These are phyloP conservation scores for Penicillium goetzii DNA, from an alignment of 495 filamentous ascomycete species.

Conservation along the genomic window DNA sequence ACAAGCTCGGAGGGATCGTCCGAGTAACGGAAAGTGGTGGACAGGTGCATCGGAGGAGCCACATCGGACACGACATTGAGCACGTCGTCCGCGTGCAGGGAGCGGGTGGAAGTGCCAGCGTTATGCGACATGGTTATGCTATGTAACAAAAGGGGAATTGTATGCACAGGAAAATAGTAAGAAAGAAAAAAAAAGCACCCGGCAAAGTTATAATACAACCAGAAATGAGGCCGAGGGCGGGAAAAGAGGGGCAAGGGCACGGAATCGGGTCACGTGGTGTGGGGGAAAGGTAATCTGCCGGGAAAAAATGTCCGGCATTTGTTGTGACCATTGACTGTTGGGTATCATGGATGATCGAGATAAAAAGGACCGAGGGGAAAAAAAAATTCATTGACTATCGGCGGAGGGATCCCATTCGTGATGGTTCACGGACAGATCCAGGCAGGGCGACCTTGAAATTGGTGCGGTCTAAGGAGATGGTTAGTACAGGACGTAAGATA, in stretches of 20 bases:
- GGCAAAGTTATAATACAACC: conserved; percentile 30
- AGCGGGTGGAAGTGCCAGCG: conserved; percentile 60
- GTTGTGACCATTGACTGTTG: not conserved
- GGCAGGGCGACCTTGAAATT: conserved; percentile 51
- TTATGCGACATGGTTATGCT: conserved; percentile 39
- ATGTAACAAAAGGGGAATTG: conserved; percentile 30
- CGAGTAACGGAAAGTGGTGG: conserved; percentile 85
- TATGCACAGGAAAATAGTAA: conserved; percentile 33
- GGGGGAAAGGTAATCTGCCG: conserved; percentile 8
- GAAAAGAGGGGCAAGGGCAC: conserved; percentile 19
- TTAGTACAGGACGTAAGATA: conserved; percentile 12
- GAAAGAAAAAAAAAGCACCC: not conserved
- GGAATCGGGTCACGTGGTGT: conserved; percentile 32
- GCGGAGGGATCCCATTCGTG: conserved; percentile 55
- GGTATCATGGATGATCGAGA: conserved; percentile 15
- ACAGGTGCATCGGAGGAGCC: conserved; percentile 82
- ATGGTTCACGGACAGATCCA: conserved; percentile 50
- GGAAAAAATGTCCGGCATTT: not conserved
- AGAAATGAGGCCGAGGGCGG: conserved; percentile 14
- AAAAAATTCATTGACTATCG: conserved; percentile 33
- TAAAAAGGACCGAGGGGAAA: conserved; percentile 1
- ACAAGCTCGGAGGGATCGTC: conserved; percentile 65
- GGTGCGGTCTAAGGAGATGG: conserved; percentile 43
- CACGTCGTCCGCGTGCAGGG: conserved; percentile 85
- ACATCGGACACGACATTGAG: conserved; percentile 74